Percentiles rank a stretch among this genome's conserved stretches.
Conservation (phyloP, 2,329 filamentous ascomycete genomes). For the Aurifilum marmelostoma region DNA sequence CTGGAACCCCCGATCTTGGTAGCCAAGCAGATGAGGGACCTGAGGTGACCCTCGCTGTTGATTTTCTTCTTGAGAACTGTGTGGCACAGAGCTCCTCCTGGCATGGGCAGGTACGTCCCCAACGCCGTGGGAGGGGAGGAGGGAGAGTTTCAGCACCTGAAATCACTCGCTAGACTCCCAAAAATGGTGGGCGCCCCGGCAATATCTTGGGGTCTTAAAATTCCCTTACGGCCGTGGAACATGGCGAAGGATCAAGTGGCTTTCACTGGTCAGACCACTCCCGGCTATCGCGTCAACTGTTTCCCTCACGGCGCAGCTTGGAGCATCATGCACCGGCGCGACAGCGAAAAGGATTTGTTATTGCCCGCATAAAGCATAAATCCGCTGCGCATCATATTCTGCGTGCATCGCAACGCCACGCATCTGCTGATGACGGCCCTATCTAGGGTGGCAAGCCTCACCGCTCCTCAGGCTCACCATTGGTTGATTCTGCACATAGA, state of each 20-base stretch:
- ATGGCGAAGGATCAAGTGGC: slow-evolving; percentile 3
- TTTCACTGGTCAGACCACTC: not conserved
- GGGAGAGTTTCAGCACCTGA: not conserved
- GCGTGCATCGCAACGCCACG: slow-evolving; percentile 14
- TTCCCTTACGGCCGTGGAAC: not conserved
- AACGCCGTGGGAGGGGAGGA: not conserved
- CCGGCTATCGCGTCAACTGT: not conserved
- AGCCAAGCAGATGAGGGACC: not conserved
- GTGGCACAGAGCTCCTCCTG: not conserved
- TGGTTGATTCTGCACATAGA: slow-evolving; percentile 16
- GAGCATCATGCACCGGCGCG: not conserved
- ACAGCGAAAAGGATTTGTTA: slow-evolving; percentile 2
- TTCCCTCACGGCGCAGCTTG: not conserved
- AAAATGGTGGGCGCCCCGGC: not conserved
- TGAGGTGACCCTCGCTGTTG: not conserved
- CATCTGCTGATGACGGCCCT: slow-evolving; percentile 13
- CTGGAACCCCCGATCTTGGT: not conserved
- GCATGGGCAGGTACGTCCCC: too few species aligned
- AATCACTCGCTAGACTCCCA: not conserved
- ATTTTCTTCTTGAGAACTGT: not conserved
- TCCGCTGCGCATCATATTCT: slow-evolving; percentile 11
- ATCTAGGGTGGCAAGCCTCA: slow-evolving; percentile 9
- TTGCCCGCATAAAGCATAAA: slow-evolving; percentile 16
- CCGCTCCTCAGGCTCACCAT: slow-evolving; percentile 7
- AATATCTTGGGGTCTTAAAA: not conserved